These are phyloP conservation scores for Colletotrichum phormii DNA, from an alignment of 2,329 filamentous ascomycete genomes.

Conservation along the genomic window DNA sequence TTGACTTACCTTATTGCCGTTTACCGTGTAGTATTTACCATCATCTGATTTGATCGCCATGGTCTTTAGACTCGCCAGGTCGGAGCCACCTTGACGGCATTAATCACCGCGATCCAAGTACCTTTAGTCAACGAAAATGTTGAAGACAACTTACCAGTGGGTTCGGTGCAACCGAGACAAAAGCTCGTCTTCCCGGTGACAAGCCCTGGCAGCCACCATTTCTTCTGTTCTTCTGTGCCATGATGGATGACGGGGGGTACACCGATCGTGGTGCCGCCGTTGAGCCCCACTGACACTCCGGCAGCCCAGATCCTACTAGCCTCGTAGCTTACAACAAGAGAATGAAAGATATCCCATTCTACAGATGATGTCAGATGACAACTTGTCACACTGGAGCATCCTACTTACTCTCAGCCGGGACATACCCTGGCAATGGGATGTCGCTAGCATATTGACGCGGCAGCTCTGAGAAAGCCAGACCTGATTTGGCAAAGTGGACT, in stretches of 20 bases:
- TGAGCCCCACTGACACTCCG: conserved; percentile 67
- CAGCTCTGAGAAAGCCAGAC: conserved; percentile 49
- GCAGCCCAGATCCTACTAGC: conserved; percentile 60
- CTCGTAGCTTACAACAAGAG: conserved; percentile 67
- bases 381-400: neutral
- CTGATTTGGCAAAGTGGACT: conserved; percentile 50
- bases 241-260: conserved; percentile 71
- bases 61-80: conserved; percentile 71
- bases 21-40: conserved; percentile 67
- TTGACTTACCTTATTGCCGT: conserved; percentile 59
- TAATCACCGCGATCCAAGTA: neutral
- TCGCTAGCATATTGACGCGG: conserved; percentile 46
- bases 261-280: conserved; percentile 71
- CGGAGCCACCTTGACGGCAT: neutral
- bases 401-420: neutral
- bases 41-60: conserved; percentile 61
- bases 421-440: neutral
- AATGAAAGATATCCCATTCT: conserved; percentile 68
- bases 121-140: no score
- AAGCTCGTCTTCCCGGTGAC: conserved; percentile 69
- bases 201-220: conserved; percentile 68
- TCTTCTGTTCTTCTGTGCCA: conserved; percentile 69
- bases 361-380: conserved; percentile 52
- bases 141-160: conserved; percentile 58
- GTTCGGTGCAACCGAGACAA: conserved; percentile 74